phyloP scores from a whole-genome alignment of 2,329 filamentous ascomycete genomes.

The Penicillium sp. region DNA sequence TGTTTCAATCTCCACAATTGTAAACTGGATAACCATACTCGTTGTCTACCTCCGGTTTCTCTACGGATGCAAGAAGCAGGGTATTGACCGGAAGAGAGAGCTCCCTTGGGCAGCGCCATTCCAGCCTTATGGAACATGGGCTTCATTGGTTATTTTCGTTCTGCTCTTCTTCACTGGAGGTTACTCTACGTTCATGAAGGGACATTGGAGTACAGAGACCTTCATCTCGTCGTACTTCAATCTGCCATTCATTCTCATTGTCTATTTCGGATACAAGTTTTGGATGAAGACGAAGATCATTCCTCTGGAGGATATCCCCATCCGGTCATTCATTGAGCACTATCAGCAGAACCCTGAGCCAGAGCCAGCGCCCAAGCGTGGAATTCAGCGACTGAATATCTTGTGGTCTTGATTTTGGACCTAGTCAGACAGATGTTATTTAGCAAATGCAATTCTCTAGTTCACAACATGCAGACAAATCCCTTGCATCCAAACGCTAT shows the following conservation, averaged over 20 bases:
- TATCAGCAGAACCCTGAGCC: constrained; percentile 31
- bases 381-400: constrained; percentile 27
- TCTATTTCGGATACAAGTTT: constrained; percentile 49
- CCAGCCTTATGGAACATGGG: constrained; percentile 63
- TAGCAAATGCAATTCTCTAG: background rate
- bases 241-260: constrained; percentile 57
- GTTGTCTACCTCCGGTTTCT: constrained; percentile 57
- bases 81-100: constrained; percentile 33
- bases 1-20: constrained; percentile 37
- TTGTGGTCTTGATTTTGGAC: constrained; percentile 23
- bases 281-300: constrained; percentile 41
- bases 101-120: constrained; percentile 53
- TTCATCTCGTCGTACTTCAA: constrained; percentile 61
- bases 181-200: constrained; percentile 51
- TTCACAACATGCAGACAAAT: too few relatives aligned
- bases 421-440: background rate
- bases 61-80: constrained; percentile 45
- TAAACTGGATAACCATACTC: constrained; percentile 63
- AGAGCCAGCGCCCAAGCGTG: constrained; percentile 22
- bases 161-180: constrained; percentile 69
- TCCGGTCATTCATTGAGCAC: constrained; percentile 38
- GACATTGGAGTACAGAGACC: constrained; percentile 56
- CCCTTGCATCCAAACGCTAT: too few relatives aligned
- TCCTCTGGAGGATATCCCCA: constrained; percentile 34
- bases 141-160: constrained; percentile 56